These are phyloP conservation scores for Acanthamoeba royreba DNA, from an alignment of 208 protist species.

Conservation along the genomic window DNA sequence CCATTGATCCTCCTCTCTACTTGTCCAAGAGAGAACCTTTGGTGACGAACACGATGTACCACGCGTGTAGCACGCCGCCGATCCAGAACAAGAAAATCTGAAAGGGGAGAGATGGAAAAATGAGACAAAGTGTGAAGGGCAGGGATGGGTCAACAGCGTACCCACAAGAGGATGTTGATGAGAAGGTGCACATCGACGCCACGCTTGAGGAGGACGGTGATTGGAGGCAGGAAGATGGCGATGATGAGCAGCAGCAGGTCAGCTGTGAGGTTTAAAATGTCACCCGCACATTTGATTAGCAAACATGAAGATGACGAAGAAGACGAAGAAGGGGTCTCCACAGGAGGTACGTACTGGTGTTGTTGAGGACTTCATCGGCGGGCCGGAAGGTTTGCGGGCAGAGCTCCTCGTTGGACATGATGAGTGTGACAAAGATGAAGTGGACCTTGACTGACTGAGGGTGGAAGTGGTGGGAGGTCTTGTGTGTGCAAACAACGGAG, in stretches of 20 bases:
- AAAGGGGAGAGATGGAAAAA: no score
- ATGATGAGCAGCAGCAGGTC: background rate
- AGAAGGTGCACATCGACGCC: background rate
- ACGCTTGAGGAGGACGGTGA: background rate
- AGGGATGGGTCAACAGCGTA: no score
- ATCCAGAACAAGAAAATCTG: background rate
- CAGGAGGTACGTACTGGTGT: background rate
- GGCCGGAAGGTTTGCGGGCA: background rate
- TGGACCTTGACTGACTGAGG: no score
- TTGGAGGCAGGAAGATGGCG: constrained; percentile 11
- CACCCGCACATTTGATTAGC: no score
- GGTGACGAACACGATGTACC: constrained; percentile 27
- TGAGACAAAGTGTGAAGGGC: no score
- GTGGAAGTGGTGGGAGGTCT: no score
- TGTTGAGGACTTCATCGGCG: background rate
- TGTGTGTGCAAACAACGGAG: no score
- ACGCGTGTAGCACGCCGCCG: background rate
- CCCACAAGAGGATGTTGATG: no score
- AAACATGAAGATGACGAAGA: no score
- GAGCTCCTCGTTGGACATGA: background rate
- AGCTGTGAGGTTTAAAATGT: no score
- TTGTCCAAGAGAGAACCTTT: background rate
- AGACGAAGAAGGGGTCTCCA: background rate
- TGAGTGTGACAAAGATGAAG: no score
- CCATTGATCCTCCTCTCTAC: no score